These are phyloP conservation scores for Liquidambar formosana DNA, from an alignment of 164 flowering plant species.

Conservation along the genomic window DNA sequence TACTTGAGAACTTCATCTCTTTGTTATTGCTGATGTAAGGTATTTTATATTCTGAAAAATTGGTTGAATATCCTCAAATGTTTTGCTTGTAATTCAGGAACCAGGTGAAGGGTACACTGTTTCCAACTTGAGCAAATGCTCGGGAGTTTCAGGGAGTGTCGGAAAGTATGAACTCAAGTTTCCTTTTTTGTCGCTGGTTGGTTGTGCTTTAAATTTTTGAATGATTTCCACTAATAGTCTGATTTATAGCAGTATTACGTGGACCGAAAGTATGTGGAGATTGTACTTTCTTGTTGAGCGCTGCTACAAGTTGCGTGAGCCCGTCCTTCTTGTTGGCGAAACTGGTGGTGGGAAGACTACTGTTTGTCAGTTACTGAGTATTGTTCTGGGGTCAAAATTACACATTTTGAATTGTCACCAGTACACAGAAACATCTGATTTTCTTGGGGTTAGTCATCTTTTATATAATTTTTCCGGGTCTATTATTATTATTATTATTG, in stretches of 20 bases:
- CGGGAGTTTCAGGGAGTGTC: constrained; percentile 22
- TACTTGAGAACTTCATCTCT: no score
- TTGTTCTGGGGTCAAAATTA: constrained; percentile 43
- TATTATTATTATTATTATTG: background rate
- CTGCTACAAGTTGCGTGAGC: constrained; percentile 77
- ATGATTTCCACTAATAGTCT: constrained; percentile 1
- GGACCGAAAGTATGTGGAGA: constrained; percentile 80
- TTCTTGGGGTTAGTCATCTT: constrained; percentile 73
- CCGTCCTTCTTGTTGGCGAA: constrained; percentile 98
- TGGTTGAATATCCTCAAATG: no score
- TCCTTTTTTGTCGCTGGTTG: no score
- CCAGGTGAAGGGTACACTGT: constrained; percentile 9
- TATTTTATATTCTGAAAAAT: no score
- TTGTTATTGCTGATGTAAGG: no score
- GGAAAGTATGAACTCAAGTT: constrained; percentile 41
- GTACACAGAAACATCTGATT: constrained; percentile 95
- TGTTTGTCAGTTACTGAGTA: constrained; percentile 80
- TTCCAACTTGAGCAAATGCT: constrained; percentile 3
- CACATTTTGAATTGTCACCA: constrained; percentile 93
- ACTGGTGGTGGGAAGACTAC: constrained; percentile 99
- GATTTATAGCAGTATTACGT: constrained; percentile 49
- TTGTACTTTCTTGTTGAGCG: constrained; percentile 81
- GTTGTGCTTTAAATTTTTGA: background rate
- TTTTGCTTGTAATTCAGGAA: constrained; percentile 41
- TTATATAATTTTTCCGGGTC: background rate